Percentiles rank a stretch among this genome's conserved stretches.
Evolutionary conservation across 371 early-diverging fungal genomes (phyloP).

Genomic region (Apophysomyces ossiformis): DNA sequence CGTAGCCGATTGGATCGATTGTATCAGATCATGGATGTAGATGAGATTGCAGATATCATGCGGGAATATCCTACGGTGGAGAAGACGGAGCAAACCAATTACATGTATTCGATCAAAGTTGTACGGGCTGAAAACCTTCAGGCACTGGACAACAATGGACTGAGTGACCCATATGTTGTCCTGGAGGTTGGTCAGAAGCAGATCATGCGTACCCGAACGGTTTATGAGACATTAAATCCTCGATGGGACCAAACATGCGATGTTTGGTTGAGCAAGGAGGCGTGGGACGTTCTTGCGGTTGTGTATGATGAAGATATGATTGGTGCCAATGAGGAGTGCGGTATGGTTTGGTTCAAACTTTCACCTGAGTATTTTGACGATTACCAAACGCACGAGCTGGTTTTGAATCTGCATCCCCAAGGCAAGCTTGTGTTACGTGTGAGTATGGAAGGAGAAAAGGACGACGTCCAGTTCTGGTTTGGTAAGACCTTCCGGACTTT

Average conservation of each 20-base stretch:
- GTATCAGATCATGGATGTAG: conserved; percentile 70
- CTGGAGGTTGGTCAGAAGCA: conserved; percentile 59
- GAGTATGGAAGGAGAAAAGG: conserved; percentile 90
- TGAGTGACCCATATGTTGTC: conserved; percentile 79
- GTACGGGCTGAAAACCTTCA: conserved; percentile 63
- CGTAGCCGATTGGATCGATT: conserved; percentile 63
- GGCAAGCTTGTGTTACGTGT: conserved; percentile 82
- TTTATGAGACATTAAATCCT: conserved; percentile 79
- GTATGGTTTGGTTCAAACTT: conserved; percentile 67
- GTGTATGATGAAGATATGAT: conserved; percentile 82
- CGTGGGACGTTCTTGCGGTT: conserved; percentile 66
- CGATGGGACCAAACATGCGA: conserved; percentile 94
- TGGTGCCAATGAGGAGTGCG: conserved; percentile 83
- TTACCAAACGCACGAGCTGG: conserved; percentile 83
- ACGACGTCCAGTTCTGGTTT: conserved; percentile 94
- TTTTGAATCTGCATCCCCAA: conserved; percentile 83
- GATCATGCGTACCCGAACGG: conserved; percentile 66
- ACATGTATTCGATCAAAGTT: conserved; percentile 60
- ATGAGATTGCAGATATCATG: conserved; percentile 57
- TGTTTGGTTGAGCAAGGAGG: conserved; percentile 62
- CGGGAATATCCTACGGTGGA: conserved; percentile 41
- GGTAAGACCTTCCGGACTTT: conserved; percentile 78
- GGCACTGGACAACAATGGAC: conserved; percentile 61
- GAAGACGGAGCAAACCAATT: conserved; percentile 39
- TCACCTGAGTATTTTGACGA: conserved; percentile 65